Base-by-base conservation (phyloP, 1,284 basidiomycete genomes). In the Cryptococcus maquisensis region DNA sequence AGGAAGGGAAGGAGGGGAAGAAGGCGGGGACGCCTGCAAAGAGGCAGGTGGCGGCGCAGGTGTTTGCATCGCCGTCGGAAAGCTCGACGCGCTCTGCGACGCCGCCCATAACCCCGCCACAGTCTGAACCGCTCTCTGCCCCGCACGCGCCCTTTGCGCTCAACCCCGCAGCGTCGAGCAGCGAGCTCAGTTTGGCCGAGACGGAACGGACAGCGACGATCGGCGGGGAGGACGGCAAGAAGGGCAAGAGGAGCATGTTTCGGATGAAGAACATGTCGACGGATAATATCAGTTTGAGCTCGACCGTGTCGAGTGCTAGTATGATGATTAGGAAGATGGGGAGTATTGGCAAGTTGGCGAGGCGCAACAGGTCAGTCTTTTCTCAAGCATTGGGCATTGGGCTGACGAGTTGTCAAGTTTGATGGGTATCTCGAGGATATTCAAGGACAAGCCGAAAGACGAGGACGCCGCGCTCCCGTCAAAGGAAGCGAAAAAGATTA, bases 271-370 rank as follows among this genome's bases (percentile, higher is more conserved):
- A 98, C 74, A 86, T 88, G 47, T 92, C 88, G 54, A 96, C 93
- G 43, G 94, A 98, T 75, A 98, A 98, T 75, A 95, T 98, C 60
- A 96, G 92, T 35, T 84, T 98, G 49, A 90, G 88, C 32, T 95
- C 90, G n/a, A 97, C 95, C 42, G 94, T 97, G 64, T 91, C 88
- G 59, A 92, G 89, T 52, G 95, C 94, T 8, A 92, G 88, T 55
- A 88, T 98, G 73, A 96, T 98, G 85, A 95, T 98, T 67, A 85
- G 95, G 65, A 98, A 96, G 78, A 85, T 98, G 49, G 94, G 95
- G 28, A 87, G 86, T 51, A 86, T 97, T 74, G 91, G 92, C 45
- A 91, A 89, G 76, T 81, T 96, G n/a, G 90, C 91, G 6, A 80
- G 91, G 52, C 82, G 91, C 42, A 94, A 94, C 73, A 90, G 71